Evolutionary conservation across 345 rosid genomes (phyloP), one percentile per base, ranked within the genome.

Genomic region (Gossypium rotundifolium): DNA sequence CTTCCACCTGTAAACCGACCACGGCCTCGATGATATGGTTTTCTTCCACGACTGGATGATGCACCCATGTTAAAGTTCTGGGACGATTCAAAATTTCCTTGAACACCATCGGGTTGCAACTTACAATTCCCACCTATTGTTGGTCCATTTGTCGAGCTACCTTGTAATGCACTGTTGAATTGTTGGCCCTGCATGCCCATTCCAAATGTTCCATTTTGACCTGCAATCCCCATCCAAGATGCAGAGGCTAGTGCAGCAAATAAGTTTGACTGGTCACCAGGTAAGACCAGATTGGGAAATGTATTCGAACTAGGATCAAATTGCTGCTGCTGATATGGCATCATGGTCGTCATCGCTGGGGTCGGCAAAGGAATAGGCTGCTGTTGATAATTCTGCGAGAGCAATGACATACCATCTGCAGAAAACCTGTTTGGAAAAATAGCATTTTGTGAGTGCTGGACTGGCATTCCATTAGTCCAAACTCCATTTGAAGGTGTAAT

Each of bases 131-230:
- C 83, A 48, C 62, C 75, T 8, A 58, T 42, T 5, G 9, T 13
- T 12, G 38, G 75, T 70, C 60, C 83, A 68, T 25, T 63, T 55
- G 75, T 38, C 80, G 75, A 22, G 59, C 13, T 70, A 78, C 72
- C 77, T 76, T 73, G 82, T 57, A 70, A 51, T 65, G 84, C 68
- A 74, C 75, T 65, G 71, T 74, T 42, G 18, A 78, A 13, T 71
- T 67, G 82, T n/a, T 62, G 86, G 75, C 17, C 71, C 33, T 77
- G 81, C 46, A 83, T 66, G 46, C 86, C 88, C 80, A 77, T 77
- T 74, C 83, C 88, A 17, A 84, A 81, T 40, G 87, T 38, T 11
- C 69, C 79, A 82, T 81, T 87, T 79, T 85, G 93, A 81, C 82
- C 86, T 55, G 76, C 51, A 54, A 79, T 73, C 49, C 87, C 86